Base-by-base conservation (phyloP, 1,284 basidiomycete species). In the Takashimella tepidaria region DNA sequence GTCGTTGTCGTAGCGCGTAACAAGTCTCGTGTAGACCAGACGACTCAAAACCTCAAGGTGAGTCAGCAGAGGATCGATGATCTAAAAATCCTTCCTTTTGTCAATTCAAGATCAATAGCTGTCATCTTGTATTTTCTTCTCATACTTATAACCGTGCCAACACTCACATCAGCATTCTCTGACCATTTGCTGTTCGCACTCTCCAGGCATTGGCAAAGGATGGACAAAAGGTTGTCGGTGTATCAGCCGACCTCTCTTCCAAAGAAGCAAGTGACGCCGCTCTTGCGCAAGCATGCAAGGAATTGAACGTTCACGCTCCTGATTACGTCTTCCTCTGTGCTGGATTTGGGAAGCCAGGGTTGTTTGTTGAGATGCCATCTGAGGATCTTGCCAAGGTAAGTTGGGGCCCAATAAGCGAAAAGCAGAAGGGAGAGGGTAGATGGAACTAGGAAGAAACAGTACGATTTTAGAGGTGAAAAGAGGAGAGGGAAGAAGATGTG, bases 241-340 rank as follows among this genome's bases (percentile, higher is more conserved):
- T 86, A 63, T 84, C 86, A 0, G 85, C 81, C 62, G 79, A 84
- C 45, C 75, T 90, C 31, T 78, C 77, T 47, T 76, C 79, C 13
- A 75, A 80, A 2, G 66, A 73, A 5, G 78, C 77, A 0, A 81
- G 87, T 5, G 68, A 75, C 1, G 78, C 78, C 3, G 87, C 88
- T 1, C 72, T 91, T 16, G 78, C 83, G 22, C 75, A 80, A n/a
- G 85, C 83, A 3, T 82, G 79, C 49, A 69, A 72, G 23, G 74
- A 78, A 0, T 81, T 84, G 60, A 78, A 72, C 6, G 83, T 83
- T 0, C 72, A 73, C 25, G 78, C 80, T 2, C 89, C 89, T 0
- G 88, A 92, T 60, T 83, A 83, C 12, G 78, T 89, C 44, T 87
- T 92, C 67, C 78, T 86, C 21, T 90, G 88, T 64, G 89, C 89